phyloP scores from a whole-genome alignment of 495 filamentous ascomycete genomes.

The Gamarada debralockiae region DNA sequence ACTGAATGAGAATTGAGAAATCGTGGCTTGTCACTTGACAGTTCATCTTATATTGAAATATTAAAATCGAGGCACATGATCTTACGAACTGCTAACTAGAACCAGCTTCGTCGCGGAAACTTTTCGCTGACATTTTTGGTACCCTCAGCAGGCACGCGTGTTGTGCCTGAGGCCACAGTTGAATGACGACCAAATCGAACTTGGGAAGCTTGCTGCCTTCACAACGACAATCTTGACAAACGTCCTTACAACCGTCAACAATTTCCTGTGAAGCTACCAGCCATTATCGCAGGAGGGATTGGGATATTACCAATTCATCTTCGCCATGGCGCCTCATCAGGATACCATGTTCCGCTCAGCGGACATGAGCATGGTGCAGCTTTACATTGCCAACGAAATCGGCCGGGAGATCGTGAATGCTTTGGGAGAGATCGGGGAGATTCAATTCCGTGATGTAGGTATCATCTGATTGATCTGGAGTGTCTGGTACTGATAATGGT shows the following conservation, averaged over 20 bases:
- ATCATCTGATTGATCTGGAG: not conserved
- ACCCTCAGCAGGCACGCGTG: no score
- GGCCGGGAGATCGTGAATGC: constrained; percentile 96
- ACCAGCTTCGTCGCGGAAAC: no score
- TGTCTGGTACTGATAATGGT: constrained; percentile 21
- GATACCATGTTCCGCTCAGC: constrained; percentile 98
- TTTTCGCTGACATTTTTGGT: no score
- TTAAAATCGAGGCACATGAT: no score
- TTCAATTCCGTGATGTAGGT: constrained; percentile 96
- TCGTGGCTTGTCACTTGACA: no score
- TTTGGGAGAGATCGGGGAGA: constrained; percentile 88
- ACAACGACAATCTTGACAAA: not conserved
- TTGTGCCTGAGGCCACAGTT: no score
- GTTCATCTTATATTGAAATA: no score
- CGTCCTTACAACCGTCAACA: not conserved
- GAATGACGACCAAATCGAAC: no score
- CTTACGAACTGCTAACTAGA: no score
- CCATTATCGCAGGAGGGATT: constrained; percentile 10
- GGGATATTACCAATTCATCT: constrained; percentile 6
- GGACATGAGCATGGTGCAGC: constrained; percentile 99
- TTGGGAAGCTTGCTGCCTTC: no score
- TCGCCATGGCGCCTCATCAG: constrained; percentile 50
- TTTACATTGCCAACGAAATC: constrained; percentile 98
- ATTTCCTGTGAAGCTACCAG: constrained; percentile 12
- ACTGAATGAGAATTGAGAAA: no score